A percentile compares a stretch with the other conserved stretches of the same genome.
phyloP scores from a whole-genome alignment of 2,329 filamentous ascomycete species.

The Rutstroemia sydowiana region DNA sequence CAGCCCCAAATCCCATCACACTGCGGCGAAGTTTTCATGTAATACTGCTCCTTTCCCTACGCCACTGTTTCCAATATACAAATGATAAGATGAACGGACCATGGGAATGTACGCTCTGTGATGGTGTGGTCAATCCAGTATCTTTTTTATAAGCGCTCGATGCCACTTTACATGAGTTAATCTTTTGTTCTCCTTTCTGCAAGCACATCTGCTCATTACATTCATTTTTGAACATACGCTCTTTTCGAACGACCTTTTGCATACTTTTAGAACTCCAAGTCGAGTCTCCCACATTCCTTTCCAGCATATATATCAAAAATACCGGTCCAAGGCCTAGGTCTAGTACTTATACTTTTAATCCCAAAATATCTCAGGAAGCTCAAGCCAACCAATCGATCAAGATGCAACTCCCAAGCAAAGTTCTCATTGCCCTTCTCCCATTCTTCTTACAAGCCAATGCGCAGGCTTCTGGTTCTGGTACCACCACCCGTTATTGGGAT shows the following conservation, averaged over 20 bases:
- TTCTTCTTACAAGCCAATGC: slow-evolving; percentile 21
- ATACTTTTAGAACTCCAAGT: slow-evolving; percentile 3
- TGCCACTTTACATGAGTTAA: neutral
- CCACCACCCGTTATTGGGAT: slow-evolving; percentile 48
- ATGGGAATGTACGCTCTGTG: neutral
- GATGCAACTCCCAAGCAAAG: slow-evolving; percentile 12
- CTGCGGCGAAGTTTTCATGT: neutral
- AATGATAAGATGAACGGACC: neutral
- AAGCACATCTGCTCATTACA: slow-evolving; percentile 7
- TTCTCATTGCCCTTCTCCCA: slow-evolving; percentile 23
- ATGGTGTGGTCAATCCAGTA: neutral
- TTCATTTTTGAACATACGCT: slow-evolving; percentile 4
- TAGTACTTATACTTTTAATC: neutral
- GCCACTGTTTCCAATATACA: slow-evolving; percentile 9
- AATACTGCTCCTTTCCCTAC: neutral
- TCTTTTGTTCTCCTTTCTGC: neutral
- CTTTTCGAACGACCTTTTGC: slow-evolving; percentile 1
- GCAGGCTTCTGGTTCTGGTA: slow-evolving; percentile 19
- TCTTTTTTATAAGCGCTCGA: slow-evolving; percentile 1
- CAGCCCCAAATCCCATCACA: neutral
- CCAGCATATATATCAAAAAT: neutral
- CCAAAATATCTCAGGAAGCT: neutral
- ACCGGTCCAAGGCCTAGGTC: slow-evolving; percentile 3
- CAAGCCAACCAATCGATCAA: neutral
- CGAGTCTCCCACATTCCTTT: slow-evolving; percentile 2